A percentile compares a stretch with the other conserved stretches of the same genome.
Conservation (phyloP, 2,329 filamentous ascomycete genomes). For the Chaetoscypha palmicola region DNA sequence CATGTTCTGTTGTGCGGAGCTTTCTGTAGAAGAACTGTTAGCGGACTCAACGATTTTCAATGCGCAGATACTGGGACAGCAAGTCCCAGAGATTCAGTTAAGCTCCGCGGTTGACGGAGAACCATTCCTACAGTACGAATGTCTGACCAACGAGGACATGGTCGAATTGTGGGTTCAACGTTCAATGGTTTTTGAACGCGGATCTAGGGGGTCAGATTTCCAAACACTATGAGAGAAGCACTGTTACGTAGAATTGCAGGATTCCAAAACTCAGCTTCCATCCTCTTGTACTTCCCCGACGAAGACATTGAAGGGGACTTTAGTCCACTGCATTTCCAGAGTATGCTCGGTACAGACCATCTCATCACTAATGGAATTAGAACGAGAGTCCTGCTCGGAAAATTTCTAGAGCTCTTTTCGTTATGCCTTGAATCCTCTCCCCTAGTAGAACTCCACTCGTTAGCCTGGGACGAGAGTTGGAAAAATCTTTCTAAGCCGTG, state of each 20-base stretch:
- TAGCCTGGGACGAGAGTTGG: slow-evolving; percentile 13
- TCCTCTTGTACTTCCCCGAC: slow-evolving; percentile 7
- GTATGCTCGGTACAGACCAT: slow-evolving; percentile 21
- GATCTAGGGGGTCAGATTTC: slow-evolving; percentile 1
- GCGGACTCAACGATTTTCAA: not conserved
- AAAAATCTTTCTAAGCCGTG: slow-evolving; percentile 18
- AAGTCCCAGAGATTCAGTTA: slow-evolving; percentile 14
- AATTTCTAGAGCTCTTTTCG: slow-evolving; percentile 16
- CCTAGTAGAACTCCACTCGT: not conserved
- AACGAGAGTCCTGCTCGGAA: slow-evolving; percentile 18
- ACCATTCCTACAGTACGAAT: slow-evolving; percentile 10
- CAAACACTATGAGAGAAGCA: slow-evolving; percentile 7
- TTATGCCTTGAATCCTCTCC: not conserved
- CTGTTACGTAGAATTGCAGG: slow-evolving; percentile 4
- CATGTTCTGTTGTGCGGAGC: slow-evolving; percentile 11
- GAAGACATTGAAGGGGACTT: not conserved
- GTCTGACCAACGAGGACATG: slow-evolving; percentile 3
- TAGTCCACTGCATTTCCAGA: slow-evolving; percentile 4
- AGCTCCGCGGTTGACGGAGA: slow-evolving; percentile 7
- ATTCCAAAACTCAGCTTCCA: slow-evolving; percentile 6
- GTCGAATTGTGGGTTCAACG: slow-evolving; percentile 7
- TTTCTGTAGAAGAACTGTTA: slow-evolving; percentile 5
- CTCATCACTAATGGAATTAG: slow-evolving; percentile 23
- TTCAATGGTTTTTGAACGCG: slow-evolving; percentile 5
- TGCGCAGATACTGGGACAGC: slow-evolving; percentile 9